phyloP scores from a whole-genome alignment of 345 rosid species.

The Citrus cavaleriei region DNA sequence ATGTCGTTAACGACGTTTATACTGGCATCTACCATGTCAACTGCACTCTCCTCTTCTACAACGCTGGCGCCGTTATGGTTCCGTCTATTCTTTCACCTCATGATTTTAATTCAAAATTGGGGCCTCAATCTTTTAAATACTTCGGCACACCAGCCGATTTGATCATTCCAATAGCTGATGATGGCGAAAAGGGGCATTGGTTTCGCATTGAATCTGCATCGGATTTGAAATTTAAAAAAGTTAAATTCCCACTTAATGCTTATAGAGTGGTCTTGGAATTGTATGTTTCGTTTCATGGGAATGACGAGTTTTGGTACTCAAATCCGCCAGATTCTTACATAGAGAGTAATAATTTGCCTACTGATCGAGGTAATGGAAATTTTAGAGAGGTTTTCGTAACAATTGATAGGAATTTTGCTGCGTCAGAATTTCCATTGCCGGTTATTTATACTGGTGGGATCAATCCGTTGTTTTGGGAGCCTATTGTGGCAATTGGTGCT shows the following conservation, averaged over 20 bases:
- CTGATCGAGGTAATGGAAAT: constrained; percentile 63
- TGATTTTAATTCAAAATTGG: neutral
- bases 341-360: constrained; percentile 49
- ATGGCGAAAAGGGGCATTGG: constrained; percentile 55
- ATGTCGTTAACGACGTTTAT: constrained; percentile 60
- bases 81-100: constrained; percentile 7
- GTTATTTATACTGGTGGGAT: constrained; percentile 83
- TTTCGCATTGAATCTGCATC: constrained; percentile 47
- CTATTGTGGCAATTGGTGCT: constrained; percentile 70
- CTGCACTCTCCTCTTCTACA: constrained; percentile 57
- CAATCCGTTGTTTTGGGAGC: constrained; percentile 87
- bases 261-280: constrained; percentile 53
- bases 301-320: constrained; percentile 95
- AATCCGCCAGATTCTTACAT: constrained; percentile 77
- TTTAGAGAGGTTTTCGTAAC: constrained; percentile 63
- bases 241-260: constrained; percentile 63
- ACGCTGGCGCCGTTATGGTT: constrained; percentile 14
- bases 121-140: constrained; percentile 5
- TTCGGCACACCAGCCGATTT: constrained; percentile 59
- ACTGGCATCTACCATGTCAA: constrained; percentile 72
- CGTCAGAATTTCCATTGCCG: constrained; percentile 74
- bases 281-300: constrained; percentile 72
- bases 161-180: constrained; percentile 52
- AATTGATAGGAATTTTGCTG: constrained; percentile 64
- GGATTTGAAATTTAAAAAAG: constrained; percentile 38